Conservation (phyloP, 1,284 basidiomycete species). For the Neolentinus lepideus region DNA sequence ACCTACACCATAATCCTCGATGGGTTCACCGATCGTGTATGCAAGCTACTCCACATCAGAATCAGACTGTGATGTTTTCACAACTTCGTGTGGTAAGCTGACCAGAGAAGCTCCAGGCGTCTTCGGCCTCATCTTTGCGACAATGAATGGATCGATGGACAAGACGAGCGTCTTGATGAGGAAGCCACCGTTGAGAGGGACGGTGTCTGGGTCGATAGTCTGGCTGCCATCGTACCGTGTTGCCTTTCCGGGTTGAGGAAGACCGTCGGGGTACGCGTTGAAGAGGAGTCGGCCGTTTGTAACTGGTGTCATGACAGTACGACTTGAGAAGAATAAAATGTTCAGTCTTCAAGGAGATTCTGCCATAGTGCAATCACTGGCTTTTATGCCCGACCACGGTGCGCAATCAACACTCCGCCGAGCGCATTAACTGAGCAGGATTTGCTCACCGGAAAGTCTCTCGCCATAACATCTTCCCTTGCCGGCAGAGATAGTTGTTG, state of each 20-base stretch:
- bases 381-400: no score
- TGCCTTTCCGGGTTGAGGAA: constrained; percentile 21
- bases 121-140: constrained; percentile 8
- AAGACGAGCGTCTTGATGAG: constrained; percentile 27
- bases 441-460: no score
- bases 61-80: no score
- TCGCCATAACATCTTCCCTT: no score
- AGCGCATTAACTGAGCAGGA: no score
- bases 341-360: no score
- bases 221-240: constrained; percentile 21
- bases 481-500: no score
- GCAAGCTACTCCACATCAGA: not conserved
- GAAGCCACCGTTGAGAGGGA: constrained; percentile 24
- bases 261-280: constrained; percentile 7
- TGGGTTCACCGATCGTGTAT: not conserved
- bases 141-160: constrained; percentile 29
- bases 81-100: no score
- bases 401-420: no score
- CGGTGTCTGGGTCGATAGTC: constrained; percentile 31
- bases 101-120: not conserved
- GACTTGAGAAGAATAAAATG: no score
- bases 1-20: constrained; percentile 25
- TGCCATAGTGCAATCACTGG: no score
- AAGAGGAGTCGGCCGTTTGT: constrained; percentile 1
- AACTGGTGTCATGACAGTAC: constrained; percentile 5